Evolutionary conservation across 257 asterid genomes (phyloP).

Genomic region (Ophiorrhiza pumila): DNA sequence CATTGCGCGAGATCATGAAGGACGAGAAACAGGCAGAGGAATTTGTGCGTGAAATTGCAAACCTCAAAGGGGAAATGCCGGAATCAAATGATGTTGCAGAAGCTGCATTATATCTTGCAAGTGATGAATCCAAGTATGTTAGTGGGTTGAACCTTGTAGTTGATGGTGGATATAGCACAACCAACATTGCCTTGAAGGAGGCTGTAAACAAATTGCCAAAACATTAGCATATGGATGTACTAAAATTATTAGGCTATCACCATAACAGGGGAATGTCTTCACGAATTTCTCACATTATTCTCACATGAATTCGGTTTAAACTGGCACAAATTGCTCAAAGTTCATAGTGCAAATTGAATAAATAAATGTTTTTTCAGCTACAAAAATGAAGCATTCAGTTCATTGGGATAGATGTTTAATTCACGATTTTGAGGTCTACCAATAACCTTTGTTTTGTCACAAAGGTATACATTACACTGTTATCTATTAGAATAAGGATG

Average conservation of each 20-base stretch:
- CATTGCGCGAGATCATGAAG: neutral
- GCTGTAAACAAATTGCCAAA: neutral
- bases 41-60: conserved; percentile 12
- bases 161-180: conserved; percentile 40
- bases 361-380: neutral
- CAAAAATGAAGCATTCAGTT: no score
- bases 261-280: no score
- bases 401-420: no score
- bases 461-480: no score
- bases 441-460: no score
- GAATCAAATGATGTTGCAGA: conserved; percentile 28
- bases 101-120: conserved; percentile 27
- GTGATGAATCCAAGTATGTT: conserved; percentile 30
- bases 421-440: no score
- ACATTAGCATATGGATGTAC: no score
- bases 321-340: neutral
- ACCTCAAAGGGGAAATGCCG: conserved; percentile 24
- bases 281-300: no score
- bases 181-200: conserved; percentile 24
- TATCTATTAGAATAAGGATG: no score
- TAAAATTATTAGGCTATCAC: no score
- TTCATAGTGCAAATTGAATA: no score
- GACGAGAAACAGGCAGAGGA: conserved; percentile 15
- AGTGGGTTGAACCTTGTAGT: conserved; percentile 30
- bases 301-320: no score